Evolutionary conservation across 345 rosid genomes (phyloP).

Genomic region (Stellera chamaejasme): DNA sequence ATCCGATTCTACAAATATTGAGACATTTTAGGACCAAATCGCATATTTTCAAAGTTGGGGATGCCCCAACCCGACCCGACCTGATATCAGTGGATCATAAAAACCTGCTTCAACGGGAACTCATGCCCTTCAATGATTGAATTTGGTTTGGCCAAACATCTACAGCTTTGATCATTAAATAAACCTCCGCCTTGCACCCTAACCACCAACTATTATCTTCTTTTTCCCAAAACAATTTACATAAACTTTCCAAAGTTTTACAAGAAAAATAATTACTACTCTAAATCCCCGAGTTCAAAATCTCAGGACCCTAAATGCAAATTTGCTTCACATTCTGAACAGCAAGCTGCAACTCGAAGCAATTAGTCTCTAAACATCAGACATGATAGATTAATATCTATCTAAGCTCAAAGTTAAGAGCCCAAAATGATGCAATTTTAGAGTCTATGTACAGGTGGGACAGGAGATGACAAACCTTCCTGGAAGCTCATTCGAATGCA

Average conservation of each 20-base stretch:
- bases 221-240: slow-evolving; percentile 2
- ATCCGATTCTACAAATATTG: no score
- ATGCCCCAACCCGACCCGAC: no score
- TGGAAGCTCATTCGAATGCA: slow-evolving; percentile 38
- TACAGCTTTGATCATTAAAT: no score
- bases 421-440: slow-evolving; percentile 4
- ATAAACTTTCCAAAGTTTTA: not conserved
- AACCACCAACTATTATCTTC: no score
- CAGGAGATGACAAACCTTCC: not conserved
- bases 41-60: no score
- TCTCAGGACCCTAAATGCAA: not conserved
- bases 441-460: slow-evolving; percentile 18
- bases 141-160: no score
- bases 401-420: slow-evolving; percentile 11
- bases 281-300: slow-evolving; percentile 1
- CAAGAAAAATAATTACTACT: slow-evolving; percentile 5
- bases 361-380: not conserved
- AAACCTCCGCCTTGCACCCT: no score
- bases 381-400: slow-evolving; percentile 16
- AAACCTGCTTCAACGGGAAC: no score
- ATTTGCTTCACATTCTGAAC: not conserved
- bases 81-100: no score
- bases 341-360: not conserved
- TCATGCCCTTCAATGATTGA: no score
- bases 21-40: no score